Conservation (phyloP, 176 grass and related monocot genomes). For the Luzula sylvatica region DNA sequence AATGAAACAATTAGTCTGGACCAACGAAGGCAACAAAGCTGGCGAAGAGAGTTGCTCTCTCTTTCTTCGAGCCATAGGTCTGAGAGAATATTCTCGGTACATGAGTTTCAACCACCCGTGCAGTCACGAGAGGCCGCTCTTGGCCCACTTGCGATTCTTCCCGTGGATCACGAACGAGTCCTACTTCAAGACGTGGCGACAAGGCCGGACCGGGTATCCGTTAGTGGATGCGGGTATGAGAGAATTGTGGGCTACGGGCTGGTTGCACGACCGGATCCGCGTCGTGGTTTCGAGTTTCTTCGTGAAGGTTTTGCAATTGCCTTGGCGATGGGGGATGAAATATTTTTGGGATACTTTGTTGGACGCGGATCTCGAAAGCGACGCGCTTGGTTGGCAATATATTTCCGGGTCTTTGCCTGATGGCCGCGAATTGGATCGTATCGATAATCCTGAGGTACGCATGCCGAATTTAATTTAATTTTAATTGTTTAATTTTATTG, state of each 20-base stretch:
- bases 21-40: slow-evolving; percentile 55
- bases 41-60: slow-evolving; percentile 82
- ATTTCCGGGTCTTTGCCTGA: slow-evolving; percentile 90
- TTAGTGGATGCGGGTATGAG: slow-evolving; percentile 97
- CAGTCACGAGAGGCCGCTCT: slow-evolving; percentile 78
- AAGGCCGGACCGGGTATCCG: slow-evolving; percentile 88
- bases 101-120: slow-evolving; percentile 82
- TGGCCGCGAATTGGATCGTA: slow-evolving; percentile 73
- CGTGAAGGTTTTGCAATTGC: slow-evolving; percentile 88
- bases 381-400: slow-evolving; percentile 96
- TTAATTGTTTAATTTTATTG: too few relatives aligned
- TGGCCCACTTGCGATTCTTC: slow-evolving; percentile 80
- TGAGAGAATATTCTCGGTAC: slow-evolving; percentile 87
- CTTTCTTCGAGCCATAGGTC: slow-evolving; percentile 74
- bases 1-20: slow-evolving; percentile 92
- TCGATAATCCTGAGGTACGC: slow-evolving; percentile 93
- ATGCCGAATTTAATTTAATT: too few relatives aligned
- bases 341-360: slow-evolving; percentile 98
- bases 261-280: slow-evolving; percentile 88
- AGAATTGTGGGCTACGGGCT: slow-evolving; percentile 93
- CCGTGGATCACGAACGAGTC: slow-evolving; percentile 72
- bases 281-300: slow-evolving; percentile 95
- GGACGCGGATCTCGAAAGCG: slow-evolving; percentile 97
- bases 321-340: slow-evolving; percentile 99
- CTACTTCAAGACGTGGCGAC: slow-evolving; percentile 82